Evolutionary conservation across 257 asterid genomes (phyloP), one percentile per base, ranked within the genome.

Genomic region (Primulina tabacum): DNA sequence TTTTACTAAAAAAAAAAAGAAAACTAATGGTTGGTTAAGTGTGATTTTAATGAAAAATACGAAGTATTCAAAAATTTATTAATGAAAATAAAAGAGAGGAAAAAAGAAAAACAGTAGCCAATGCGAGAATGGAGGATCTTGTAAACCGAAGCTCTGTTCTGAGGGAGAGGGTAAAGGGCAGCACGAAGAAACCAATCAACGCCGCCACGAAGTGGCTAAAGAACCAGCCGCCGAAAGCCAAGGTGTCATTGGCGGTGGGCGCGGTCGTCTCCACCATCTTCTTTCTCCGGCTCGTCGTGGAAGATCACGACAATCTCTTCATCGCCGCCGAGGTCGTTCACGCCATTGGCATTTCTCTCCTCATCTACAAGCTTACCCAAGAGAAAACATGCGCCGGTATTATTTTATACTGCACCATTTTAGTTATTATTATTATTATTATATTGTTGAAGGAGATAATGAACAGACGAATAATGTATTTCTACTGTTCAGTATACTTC

Each of bases 351-450:
- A 71, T 79, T 64, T 79, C 75, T 18, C 69, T 79, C 50, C 80
- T 75, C 40, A 72, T 79, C 24, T 75, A 71, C 52, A 79, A 79
- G 35, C 75, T 79, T 58, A 75, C 43, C 35, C 71, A 75, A 64
- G 80, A 73, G 69, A 79, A 52, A 55, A 75, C 80, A 24, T 79
- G 80, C 37, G 70, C 70, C 34, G 83, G 83, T 79, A 79, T 7
- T 24, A 7, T 40, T n/a, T n/a, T 3, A 28, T 28, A 4, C 20
- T 55, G 4, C 8, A 6, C n/a, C 12, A 8, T n/a, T 67, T 67
- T 67, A 60, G n/a, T 67, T 18, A 8, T 7, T 61, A 4, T 30
- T 61, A 5, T 20, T 28, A 28, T 28, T 28, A 28, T 28, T 28
- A 28, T 28, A 2, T 28, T 28, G 26, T 24, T 24, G 26, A 24